Evolutionary conservation across 1,284 basidiomycete genomes (phyloP).

Genomic region (Rhodotorula sp.): DNA sequence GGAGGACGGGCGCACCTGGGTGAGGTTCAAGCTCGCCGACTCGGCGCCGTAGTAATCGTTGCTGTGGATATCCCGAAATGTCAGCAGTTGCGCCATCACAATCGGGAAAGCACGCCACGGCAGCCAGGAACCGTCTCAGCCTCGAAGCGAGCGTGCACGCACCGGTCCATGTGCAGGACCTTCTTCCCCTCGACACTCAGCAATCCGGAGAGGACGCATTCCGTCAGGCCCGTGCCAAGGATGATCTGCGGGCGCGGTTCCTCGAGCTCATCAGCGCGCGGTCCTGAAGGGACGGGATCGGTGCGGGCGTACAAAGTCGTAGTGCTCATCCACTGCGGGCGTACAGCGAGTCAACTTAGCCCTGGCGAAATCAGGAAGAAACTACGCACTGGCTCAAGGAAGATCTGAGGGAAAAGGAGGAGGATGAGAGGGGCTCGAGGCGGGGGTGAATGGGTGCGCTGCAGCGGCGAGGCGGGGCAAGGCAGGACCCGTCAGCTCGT

Average conservation of each 20-base stretch:
- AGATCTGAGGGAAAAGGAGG: not conserved
- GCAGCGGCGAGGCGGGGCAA: not conserved
- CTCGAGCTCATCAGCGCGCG: not conserved
- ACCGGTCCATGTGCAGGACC: conserved; percentile 94
- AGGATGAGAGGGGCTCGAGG: not conserved
- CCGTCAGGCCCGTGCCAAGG: conserved; percentile 88
- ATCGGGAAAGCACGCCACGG: too few species aligned
- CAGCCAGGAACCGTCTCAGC: not conserved
- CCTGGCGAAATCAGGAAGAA: too few species aligned
- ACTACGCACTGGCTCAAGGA: too few species aligned
- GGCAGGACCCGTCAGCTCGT: not conserved
- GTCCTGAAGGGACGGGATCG: not conserved
- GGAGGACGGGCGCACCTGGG: conserved; percentile 66
- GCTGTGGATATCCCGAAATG: conserved; percentile 49
- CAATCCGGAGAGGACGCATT: conserved; percentile 95
- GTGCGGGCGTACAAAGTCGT: conserved; percentile 32
- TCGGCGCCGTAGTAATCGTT: conserved; percentile 99
- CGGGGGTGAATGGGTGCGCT: not conserved
- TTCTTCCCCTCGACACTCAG: conserved; percentile 99
- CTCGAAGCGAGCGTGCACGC: not conserved
- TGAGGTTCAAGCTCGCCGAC: conserved; percentile 94
- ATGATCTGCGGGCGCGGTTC: conserved; percentile 43
- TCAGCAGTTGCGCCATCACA: not conserved
- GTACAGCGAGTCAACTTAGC: not conserved
- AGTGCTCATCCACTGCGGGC: conserved; percentile 41